Evolutionary conservation across 1,139 yeast genomes (phyloP).

Genomic region (Yamadazyma diospyri): DNA sequence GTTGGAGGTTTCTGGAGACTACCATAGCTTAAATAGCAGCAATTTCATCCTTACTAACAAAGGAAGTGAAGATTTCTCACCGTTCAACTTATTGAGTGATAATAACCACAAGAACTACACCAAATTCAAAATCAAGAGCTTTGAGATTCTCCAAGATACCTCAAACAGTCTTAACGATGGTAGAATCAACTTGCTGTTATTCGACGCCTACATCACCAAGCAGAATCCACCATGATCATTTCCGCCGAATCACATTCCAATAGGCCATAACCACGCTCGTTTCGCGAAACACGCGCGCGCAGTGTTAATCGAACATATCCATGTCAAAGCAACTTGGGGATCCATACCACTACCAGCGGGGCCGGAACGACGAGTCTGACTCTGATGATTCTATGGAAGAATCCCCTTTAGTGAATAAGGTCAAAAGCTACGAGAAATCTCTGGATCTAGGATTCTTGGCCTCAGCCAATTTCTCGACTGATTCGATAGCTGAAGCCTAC

Average conservation of each 20-base stretch:
- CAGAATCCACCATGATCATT: slow-evolving; percentile 54
- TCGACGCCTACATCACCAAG: slow-evolving; percentile 69
- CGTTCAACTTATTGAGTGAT: slow-evolving; percentile 22
- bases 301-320: too few relatives aligned
- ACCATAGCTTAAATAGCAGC: slow-evolving; percentile 27
- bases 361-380: slow-evolving; percentile 4
- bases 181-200: slow-evolving; percentile 66
- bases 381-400: slow-evolving; percentile 9
- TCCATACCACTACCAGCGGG: slow-evolving; percentile 8
- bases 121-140: slow-evolving; percentile 36
- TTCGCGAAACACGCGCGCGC: too few relatives aligned
- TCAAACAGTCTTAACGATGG: slow-evolving; percentile 60
- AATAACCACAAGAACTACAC: slow-evolving; percentile 6
- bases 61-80: slow-evolving; percentile 16
- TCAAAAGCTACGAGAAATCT: slow-evolving; percentile 2
- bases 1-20: slow-evolving; percentile 32
- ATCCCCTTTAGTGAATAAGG: slow-evolving; percentile 8
- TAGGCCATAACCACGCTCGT: too few relatives aligned
- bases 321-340: slow-evolving; percentile 8
- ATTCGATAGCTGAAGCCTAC: slow-evolving; percentile 27
- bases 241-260: too few relatives aligned
- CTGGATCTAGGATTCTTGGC: slow-evolving; percentile 20
- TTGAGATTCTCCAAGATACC: slow-evolving; percentile 70
- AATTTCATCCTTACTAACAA: slow-evolving; percentile 22
- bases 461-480: slow-evolving; percentile 45